These are phyloP conservation scores for Bifiguratus adelaidae DNA, from an alignment of 192 early-diverging fungal species.

Conservation along the genomic window DNA sequence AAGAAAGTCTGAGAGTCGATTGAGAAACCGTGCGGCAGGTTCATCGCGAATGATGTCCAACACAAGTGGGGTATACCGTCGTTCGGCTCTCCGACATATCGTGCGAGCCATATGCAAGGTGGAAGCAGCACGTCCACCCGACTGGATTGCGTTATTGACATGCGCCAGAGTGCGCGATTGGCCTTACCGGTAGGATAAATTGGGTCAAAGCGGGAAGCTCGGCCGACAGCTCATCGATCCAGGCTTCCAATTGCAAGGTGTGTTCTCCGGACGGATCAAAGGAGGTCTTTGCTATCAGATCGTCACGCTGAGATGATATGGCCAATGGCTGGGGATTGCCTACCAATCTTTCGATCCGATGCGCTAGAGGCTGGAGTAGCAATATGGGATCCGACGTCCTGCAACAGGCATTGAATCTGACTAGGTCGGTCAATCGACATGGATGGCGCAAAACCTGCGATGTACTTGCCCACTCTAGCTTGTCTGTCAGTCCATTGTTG, in stretches of 20 bases:
- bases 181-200: constrained; percentile 75
- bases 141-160: constrained; percentile 27
- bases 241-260: constrained; percentile 54
- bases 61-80: constrained; percentile 64
- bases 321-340: not conserved
- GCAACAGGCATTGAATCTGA: constrained; percentile 83
- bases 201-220: constrained; percentile 63
- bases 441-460: not conserved
- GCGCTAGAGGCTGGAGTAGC: constrained; percentile 60
- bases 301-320: not conserved
- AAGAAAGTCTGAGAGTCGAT: constrained; percentile 81
- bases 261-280: constrained; percentile 67
- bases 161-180: too few species aligned
- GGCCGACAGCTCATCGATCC: constrained; percentile 74
- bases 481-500: constrained; percentile 28
- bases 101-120: constrained; percentile 77
- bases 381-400: constrained; percentile 87
- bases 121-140: constrained; percentile 74
- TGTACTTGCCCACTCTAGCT: constrained; percentile 37
- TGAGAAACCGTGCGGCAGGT: constrained; percentile 56
- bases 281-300: constrained; percentile 38
- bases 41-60: constrained; percentile 42
- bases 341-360: not conserved
- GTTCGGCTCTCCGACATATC: constrained; percentile 79
- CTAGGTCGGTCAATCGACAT: constrained; percentile 13